Conservation (phyloP, 2,329 filamentous ascomycete species). For the Ophiocordyceps polyrhachis-furcata region DNA sequence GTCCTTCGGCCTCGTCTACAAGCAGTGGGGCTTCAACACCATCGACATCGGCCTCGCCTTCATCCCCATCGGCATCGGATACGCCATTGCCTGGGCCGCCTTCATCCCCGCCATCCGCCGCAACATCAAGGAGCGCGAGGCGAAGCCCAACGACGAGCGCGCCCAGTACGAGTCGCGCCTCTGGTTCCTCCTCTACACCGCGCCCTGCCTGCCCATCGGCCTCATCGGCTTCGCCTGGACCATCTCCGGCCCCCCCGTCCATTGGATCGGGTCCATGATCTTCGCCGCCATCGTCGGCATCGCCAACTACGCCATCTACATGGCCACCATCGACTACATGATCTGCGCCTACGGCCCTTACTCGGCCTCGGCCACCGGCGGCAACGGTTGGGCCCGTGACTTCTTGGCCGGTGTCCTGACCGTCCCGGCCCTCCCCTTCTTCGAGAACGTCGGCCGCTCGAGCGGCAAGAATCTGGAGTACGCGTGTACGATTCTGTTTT, state of each 20-base stretch:
- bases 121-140: conserved; percentile 30
- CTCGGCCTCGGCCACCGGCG: conserved; percentile 55
- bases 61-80: conserved; percentile 48
- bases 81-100: conserved; percentile 39
- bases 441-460: conserved; percentile 31
- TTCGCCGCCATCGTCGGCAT: conserved; percentile 50
- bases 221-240: conserved; percentile 55
- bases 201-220: conserved; percentile 43
- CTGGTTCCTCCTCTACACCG: conserved; percentile 43
- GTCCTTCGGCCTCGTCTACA: conserved; percentile 48
- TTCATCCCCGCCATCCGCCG: conserved; percentile 39
- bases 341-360: conserved; percentile 56
- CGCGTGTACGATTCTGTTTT: conserved; percentile 44
- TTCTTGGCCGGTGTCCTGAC: conserved; percentile 56
- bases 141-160: conserved; percentile 31
- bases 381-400: conserved; percentile 57
- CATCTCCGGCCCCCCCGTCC: conserved; percentile 39
- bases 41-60: conserved; percentile 41
- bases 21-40: conserved; percentile 44
- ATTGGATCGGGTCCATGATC: conserved; percentile 51
- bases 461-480: conserved; percentile 34
- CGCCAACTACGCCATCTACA: conserved; percentile 57
- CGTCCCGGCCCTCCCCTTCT: conserved; percentile 47
- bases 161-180: conserved; percentile 54
- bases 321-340: conserved; percentile 65